Conservation (phyloP, 176 grass and related monocot genomes). For the Triticum monococcum region DNA sequence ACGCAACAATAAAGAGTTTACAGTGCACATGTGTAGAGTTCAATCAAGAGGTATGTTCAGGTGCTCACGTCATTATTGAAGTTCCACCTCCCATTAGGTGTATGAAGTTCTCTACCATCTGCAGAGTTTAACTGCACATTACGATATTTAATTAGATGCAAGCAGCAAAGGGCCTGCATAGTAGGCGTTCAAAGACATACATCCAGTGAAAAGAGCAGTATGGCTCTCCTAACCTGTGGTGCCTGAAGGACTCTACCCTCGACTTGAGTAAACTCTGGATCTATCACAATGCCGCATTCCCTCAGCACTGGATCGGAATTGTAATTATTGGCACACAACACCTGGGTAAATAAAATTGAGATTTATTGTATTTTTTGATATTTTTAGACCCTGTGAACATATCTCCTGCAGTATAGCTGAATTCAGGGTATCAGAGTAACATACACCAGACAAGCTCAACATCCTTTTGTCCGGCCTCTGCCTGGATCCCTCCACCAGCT, state of each 20-base stretch:
- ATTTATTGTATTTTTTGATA: too few relatives aligned
- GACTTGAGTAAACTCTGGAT: constrained; percentile 60
- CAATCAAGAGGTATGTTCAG: too few relatives aligned
- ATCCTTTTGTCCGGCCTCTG: constrained; percentile 80
- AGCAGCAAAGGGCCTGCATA: too few relatives aligned
- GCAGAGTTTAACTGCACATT: too few relatives aligned
- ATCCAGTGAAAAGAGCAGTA: neutral
- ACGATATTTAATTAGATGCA: too few relatives aligned
- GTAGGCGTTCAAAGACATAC: too few relatives aligned
- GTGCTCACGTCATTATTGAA: too few relatives aligned
- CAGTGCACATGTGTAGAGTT: neutral
- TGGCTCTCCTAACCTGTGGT: constrained; percentile 47
- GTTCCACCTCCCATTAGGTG: too few relatives aligned
- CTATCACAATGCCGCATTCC: constrained; percentile 59
- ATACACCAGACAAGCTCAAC: neutral
- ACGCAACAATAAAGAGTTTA: neutral
- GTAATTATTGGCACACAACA: too few relatives aligned
- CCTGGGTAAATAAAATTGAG: too few relatives aligned
- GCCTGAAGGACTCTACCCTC: constrained; percentile 64
- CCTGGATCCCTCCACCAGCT: constrained; percentile 86
- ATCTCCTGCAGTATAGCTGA: neutral
- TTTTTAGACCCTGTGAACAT: neutral
- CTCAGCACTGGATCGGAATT: constrained; percentile 53
- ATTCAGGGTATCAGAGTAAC: neutral
- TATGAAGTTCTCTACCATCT: too few relatives aligned